These are phyloP conservation scores for Leccinum barrowsii DNA, from an alignment of 768 basidiomycete species.

Conservation along the genomic window DNA sequence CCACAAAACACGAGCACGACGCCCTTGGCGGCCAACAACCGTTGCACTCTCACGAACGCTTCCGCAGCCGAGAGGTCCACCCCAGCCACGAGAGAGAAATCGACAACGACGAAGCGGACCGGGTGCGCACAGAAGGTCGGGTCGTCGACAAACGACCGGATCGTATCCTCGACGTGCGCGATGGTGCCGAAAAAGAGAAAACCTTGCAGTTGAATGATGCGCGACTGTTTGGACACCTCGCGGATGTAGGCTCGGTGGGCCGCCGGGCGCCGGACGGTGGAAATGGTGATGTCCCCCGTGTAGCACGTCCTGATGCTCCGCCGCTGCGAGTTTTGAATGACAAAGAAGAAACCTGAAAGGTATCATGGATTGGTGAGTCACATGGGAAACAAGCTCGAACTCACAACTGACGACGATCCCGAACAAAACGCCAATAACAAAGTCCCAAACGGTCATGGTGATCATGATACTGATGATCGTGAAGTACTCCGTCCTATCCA, in stretches of 20 bases:
- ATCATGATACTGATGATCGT: constrained; percentile 85
- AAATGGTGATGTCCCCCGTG: constrained; percentile 80
- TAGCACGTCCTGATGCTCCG: constrained; percentile 80
- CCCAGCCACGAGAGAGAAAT: constrained; percentile 80
- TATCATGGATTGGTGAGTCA: neutral
- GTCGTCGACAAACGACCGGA: constrained; percentile 68
- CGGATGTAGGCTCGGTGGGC: constrained; percentile 86
- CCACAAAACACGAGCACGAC: constrained; percentile 91
- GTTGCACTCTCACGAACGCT: constrained; percentile 88
- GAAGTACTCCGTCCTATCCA: constrained; percentile 65
- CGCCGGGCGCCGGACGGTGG: constrained; percentile 86
- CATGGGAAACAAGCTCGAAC: constrained; percentile 21
- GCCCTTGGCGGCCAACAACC: constrained; percentile 68
- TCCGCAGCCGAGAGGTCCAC: constrained; percentile 96
- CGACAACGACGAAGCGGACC: constrained; percentile 86
- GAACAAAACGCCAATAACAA: constrained; percentile 88
- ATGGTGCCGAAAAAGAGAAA: constrained; percentile 96
- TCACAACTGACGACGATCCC: constrained; percentile 89
- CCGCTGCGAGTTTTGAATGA: constrained; percentile 89
- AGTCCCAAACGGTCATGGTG: constrained; percentile 92
- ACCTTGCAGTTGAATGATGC: constrained; percentile 85
- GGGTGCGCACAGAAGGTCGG: constrained; percentile 71
- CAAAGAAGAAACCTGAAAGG: constrained; percentile 81
- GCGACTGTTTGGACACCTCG: constrained; percentile 90
- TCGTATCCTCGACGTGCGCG: constrained; percentile 81